Percentiles rank a stretch among this genome's conserved stretches.
Conservation (phyloP, 805 yeast genomes). For the Wickerhamiella allomyrinae region DNA sequence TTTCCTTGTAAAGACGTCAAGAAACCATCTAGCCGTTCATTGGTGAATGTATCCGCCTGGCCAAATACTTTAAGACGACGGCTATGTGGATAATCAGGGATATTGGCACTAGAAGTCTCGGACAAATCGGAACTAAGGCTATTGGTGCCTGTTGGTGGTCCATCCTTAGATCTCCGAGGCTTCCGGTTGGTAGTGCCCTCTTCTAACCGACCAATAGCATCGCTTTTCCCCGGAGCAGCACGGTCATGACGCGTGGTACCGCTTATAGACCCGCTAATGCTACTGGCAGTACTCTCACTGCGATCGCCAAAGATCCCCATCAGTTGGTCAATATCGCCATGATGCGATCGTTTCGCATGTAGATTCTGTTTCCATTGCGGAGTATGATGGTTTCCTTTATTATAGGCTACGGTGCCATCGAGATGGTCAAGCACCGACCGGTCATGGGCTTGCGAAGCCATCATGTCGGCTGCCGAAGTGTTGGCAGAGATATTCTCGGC, state of each 20-base stretch:
- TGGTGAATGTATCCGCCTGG: conserved; percentile 17
- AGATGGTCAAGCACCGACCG: conserved; percentile 2
- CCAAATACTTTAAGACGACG: conserved; percentile 18
- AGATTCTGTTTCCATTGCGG: conserved; percentile 1
- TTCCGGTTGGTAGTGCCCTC: not conserved
- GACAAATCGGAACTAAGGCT: not conserved
- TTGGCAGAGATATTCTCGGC: conserved; percentile 8
- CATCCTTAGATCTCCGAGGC: no score
- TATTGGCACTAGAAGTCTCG: conserved; percentile 1
- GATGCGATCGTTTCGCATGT: not conserved
- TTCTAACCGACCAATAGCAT: no score
- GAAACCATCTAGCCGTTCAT: conserved; percentile 15
- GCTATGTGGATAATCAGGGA: conserved; percentile 5
- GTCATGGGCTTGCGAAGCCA: conserved; percentile 4
- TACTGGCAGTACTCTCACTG: not conserved
- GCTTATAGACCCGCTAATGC: not conserved
- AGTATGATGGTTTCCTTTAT: not conserved
- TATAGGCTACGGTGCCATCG: not conserved
- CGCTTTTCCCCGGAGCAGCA: no score
- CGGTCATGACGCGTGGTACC: no score
- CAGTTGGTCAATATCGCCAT: not conserved
- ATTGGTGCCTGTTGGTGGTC: not conserved
- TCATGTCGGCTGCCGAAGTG: conserved; percentile 7
- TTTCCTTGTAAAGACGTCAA: conserved; percentile 12
- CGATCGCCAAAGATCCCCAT: not conserved